phyloP scores from a whole-genome alignment of 2,329 filamentous ascomycete genomes.

The Pseudogymnoascus sp. region DNA sequence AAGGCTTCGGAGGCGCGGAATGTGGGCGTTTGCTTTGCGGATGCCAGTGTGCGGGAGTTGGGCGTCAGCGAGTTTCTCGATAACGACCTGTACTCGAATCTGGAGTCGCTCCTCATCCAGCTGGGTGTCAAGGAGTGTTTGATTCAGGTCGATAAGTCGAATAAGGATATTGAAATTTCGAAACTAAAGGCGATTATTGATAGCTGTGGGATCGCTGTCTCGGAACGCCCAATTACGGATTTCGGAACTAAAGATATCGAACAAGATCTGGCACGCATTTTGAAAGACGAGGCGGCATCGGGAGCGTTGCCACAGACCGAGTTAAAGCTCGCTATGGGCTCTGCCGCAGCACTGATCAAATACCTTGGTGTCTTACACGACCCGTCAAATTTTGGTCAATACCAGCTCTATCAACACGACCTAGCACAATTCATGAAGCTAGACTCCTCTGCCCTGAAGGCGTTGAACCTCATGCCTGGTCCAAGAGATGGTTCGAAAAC shows the following conservation, averaged over 20 bases:
- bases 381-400: conserved; percentile 91
- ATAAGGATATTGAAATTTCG: conserved; percentile 78
- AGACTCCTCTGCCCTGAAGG: conserved; percentile 86
- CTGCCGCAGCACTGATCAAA: conserved; percentile 86
- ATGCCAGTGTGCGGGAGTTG: conserved; percentile 89
- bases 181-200: conserved; percentile 86
- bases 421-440: conserved; percentile 97
- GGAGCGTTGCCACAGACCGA: conserved; percentile 80
- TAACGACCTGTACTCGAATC: conserved; percentile 96
- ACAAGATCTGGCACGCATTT: conserved; percentile 77
- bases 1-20: conserved; percentile 75
- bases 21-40: conserved; percentile 93
- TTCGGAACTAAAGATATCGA: conserved; percentile 91
- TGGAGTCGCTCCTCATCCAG: conserved; percentile 92
- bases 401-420: conserved; percentile 94
- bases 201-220: conserved; percentile 82
- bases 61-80: conserved; percentile 98
- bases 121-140: conserved; percentile 91
- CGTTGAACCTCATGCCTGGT: conserved; percentile 93
- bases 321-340: conserved; percentile 90
- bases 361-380: conserved; percentile 89
- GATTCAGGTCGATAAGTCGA: conserved; percentile 65
- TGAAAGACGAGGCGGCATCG: conserved; percentile 76
- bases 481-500: conserved; percentile 90
- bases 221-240: conserved; percentile 66